phyloP scores from a whole-genome alignment of 768 basidiomycete species.

The Epithele typhae region DNA sequence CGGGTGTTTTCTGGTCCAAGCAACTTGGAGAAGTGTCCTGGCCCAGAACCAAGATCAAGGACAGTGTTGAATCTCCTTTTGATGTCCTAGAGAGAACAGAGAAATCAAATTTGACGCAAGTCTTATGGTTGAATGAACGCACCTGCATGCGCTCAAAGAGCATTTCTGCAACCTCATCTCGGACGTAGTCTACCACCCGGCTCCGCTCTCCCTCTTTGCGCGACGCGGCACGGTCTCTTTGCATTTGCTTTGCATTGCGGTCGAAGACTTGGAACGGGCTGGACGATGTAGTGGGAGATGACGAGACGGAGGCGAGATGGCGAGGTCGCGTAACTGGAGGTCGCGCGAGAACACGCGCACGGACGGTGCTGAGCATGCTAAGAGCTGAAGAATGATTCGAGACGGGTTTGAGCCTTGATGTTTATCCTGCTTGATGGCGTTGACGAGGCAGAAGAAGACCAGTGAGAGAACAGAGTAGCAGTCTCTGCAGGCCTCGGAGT shows the following conservation, averaged over 20 bases:
- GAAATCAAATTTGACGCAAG: conserved; percentile 1
- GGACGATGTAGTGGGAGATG: conserved; percentile 40
- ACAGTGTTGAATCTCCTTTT: conserved; percentile 76
- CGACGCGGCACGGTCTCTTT: conserved; percentile 70
- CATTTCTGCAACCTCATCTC: conserved; percentile 85
- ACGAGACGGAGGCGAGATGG: conserved; percentile 46
- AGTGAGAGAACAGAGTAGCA: too few species aligned
- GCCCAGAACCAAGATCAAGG: conserved; percentile 85
- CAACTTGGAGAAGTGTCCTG: conserved; percentile 89
- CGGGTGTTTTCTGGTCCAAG: conserved; percentile 62
- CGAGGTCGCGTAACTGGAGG: conserved; percentile 16
- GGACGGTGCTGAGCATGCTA: conserved; percentile 6
- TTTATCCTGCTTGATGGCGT: too few species aligned
- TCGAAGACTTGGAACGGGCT: conserved; percentile 87
- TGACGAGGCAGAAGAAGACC: too few species aligned
- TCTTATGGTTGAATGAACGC: conserved; percentile 1
- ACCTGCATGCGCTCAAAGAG: conserved; percentile 91
- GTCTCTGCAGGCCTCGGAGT: too few species aligned
- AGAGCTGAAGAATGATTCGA: too few species aligned
- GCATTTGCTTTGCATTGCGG: conserved; percentile 67
- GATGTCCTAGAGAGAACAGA: conserved; percentile 72
- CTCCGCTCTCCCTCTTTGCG: conserved; percentile 56
- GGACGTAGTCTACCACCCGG: conserved; percentile 84
- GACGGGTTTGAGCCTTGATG: too few species aligned
- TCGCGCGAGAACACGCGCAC: not conserved